Evolutionary conservation across 768 basidiomycete species (phyloP), one percentile per base, ranked within the genome.

Genomic region (Suillus subluteus): DNA sequence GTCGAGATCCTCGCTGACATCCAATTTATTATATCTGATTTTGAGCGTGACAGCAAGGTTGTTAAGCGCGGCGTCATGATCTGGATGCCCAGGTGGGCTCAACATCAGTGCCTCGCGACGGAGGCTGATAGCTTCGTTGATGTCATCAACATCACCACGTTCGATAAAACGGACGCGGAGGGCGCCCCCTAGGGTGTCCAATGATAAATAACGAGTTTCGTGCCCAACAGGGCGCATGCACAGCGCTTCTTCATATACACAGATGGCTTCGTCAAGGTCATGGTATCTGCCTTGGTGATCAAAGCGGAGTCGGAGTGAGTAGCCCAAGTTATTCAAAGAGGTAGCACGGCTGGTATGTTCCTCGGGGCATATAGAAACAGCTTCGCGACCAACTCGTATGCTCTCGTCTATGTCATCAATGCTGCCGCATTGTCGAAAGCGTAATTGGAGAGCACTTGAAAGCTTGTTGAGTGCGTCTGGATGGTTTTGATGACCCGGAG

Each of bases 321-420:
- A 0, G 7, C 15, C 26, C 15, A 30, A 30, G 26, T 9, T 30
- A 2, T 52, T 30, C 26, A 30, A 4, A 12, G 30, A 52, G 6
- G 0, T 0, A 16, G 0, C 26, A 16, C 3, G 26, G 1, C 16
- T 4, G 6, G 26, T 0, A 52, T 52, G 50, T 30, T 3, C 26
- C 26, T 52, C 26, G 2, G 50, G 15, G 2, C 50, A 52, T 13
- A 52, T 26, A 52, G 15, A 52, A 16, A 30, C 7, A 2, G 15
- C 50, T 30, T 52, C 50, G 2, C 50, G 26, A 30, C 7, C 0
- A 30, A 7, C 1, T 16, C 8, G 15, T 54, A 54, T 54, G 52
- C 52, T 1, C 8, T 54, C 52, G 0, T 54, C 52, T 54, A 54
- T 1, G 9, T 54, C 15, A 16, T 30, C 52, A 4, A 54, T 30